These are phyloP conservation scores for Curvularia hawaiiensis DNA, from an alignment of 2,329 filamentous ascomycete genomes.

Conservation along the genomic window DNA sequence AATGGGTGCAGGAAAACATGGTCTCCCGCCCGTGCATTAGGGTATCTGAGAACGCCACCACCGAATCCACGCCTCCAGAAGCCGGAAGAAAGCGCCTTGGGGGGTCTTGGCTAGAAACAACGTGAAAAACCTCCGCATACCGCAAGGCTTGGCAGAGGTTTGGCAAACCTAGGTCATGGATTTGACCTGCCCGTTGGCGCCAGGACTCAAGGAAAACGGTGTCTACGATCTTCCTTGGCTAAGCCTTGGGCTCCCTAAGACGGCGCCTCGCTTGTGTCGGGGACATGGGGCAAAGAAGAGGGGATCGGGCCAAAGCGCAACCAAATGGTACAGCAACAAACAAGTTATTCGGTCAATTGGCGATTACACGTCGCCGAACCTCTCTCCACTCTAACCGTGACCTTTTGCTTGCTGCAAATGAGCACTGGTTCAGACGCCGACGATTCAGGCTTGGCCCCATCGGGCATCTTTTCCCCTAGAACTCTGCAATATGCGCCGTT, in stretches of 20 bases:
- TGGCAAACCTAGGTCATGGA: neutral
- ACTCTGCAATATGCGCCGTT: neutral
- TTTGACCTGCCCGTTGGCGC: slow-evolving; percentile 7
- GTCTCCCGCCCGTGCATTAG: slow-evolving; percentile 24
- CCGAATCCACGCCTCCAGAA: neutral
- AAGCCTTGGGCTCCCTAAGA: neutral
- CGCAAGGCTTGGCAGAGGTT: neutral
- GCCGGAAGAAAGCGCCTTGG: slow-evolving; percentile 1
- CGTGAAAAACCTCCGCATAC: neutral
- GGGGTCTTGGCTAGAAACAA: neutral
- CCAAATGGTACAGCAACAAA: neutral
- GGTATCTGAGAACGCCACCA: slow-evolving; percentile 5
- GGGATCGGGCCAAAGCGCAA: neutral
- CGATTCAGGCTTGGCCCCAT: slow-evolving; percentile 20
- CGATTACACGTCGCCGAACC: neutral
- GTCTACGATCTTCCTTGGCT: neutral
- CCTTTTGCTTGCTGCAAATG: neutral
- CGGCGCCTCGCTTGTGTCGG: neutral
- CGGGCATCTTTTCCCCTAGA: slow-evolving; percentile 19
- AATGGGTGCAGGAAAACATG: slow-evolving; percentile 21
- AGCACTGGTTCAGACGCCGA: slow-evolving; percentile 12
- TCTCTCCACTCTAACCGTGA: neutral
- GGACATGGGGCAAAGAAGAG: neutral
- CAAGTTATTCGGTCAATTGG: neutral
- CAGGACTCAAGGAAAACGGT: slow-evolving; percentile 3